Conservation (phyloP, 2,329 filamentous ascomycete species). For the Zalaria sp. region DNA sequence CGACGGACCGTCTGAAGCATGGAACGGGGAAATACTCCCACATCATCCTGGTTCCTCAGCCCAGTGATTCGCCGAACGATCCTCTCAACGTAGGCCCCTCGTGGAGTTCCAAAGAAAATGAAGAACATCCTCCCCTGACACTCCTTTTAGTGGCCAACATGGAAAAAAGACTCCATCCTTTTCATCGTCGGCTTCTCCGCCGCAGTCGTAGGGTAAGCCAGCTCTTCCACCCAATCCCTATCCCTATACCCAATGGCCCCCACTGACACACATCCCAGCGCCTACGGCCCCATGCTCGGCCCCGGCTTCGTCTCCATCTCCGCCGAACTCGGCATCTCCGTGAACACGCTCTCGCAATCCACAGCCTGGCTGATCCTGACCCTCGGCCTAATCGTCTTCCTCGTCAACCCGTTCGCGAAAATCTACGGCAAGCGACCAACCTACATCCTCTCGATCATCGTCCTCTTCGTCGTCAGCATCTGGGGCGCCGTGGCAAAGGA, state of each 20-base stretch:
- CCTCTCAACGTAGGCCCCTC: slow-evolving; percentile 28
- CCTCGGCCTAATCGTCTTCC: slow-evolving; percentile 31
- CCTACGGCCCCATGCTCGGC: slow-evolving; percentile 37
- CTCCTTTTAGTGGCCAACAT: slow-evolving; percentile 24
- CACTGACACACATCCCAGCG: slow-evolving; percentile 11
- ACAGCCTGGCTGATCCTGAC: slow-evolving; percentile 36
- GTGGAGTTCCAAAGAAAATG: neutral
- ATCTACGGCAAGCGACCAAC: slow-evolving; percentile 37
- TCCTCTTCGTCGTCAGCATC: slow-evolving; percentile 34
- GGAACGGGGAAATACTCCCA: slow-evolving; percentile 16
- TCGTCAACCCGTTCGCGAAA: slow-evolving; percentile 38
- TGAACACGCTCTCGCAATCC: slow-evolving; percentile 29
- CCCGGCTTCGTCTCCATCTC: slow-evolving; percentile 36
- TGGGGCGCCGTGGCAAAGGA: slow-evolving; percentile 27
- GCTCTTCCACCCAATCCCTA: too few species aligned
- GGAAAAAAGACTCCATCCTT: slow-evolving; percentile 32
- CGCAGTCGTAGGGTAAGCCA: slow-evolving; percentile 24
- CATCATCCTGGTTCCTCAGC: slow-evolving; percentile 26
- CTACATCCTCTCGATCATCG: slow-evolving; percentile 31
- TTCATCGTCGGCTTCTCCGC: slow-evolving; percentile 32
- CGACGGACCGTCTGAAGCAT: slow-evolving; percentile 21
- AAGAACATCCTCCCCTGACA: neutral
- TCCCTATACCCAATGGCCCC: too few species aligned
- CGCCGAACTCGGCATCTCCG: slow-evolving; percentile 26
- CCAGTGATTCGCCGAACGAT: slow-evolving; percentile 34